Evolutionary conservation across 1,139 yeast species (phyloP).

Genomic region (Suhomyces kunorum): DNA sequence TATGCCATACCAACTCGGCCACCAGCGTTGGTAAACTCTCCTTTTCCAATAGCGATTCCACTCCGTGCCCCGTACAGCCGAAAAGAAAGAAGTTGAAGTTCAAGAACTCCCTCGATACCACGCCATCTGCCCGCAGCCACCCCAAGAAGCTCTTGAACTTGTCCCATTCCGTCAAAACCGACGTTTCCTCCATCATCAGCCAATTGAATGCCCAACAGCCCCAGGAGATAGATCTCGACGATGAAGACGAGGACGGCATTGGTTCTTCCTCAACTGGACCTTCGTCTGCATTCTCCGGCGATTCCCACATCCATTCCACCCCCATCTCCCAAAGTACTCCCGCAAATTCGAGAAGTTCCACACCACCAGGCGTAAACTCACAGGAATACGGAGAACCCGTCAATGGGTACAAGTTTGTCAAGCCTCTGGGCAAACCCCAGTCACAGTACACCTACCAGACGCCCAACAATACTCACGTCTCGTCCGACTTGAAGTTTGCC

Average conservation of each 20-base stretch:
- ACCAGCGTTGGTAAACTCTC: constrained; percentile 18
- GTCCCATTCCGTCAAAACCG: constrained; percentile 20
- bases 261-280: constrained; percentile 9
- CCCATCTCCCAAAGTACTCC: constrained; percentile 30
- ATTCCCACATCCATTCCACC: constrained; percentile 14
- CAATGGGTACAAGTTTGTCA: constrained; percentile 40
- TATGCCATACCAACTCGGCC: constrained; percentile 19
- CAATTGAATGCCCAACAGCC: constrained; percentile 14
- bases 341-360: constrained; percentile 25
- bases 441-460: constrained; percentile 25
- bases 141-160: constrained; percentile 20
- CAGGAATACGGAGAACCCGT: constrained; percentile 31
- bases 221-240: constrained; percentile 7
- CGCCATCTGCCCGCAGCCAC: constrained; percentile 22
- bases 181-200: constrained; percentile 15
- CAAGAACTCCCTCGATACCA: constrained; percentile 18
- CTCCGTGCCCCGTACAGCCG: constrained; percentile 29
- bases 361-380: constrained; percentile 20
- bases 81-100: constrained; percentile 23
- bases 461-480: constrained; percentile 19
- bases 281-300: constrained; percentile 4
- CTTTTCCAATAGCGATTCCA: constrained; percentile 26
- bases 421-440: constrained; percentile 20
- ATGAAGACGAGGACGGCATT: constrained; percentile 15
- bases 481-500: constrained; percentile 17